Evolutionary conservation across 2,329 filamentous ascomycete species (phyloP), one percentile per base, ranked within the genome.

Genomic region (Cephalotrichum gorgonifer): DNA sequence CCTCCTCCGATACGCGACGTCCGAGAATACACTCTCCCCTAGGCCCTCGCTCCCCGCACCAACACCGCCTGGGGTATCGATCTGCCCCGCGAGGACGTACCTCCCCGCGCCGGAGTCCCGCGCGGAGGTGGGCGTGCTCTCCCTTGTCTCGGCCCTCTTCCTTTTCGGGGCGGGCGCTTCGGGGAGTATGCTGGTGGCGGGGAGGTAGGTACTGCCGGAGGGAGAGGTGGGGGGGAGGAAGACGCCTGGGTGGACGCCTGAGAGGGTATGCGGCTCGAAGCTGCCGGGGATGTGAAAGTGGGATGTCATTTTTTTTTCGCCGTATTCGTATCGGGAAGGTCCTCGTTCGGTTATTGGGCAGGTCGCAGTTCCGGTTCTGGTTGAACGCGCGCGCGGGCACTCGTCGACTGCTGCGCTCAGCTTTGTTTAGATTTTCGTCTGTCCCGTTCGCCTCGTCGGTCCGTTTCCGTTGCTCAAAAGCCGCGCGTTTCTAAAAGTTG

Each of bases 71-170:
- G 35, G 47, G 0, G 73, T 75, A 44, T 73, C 69, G 45, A 79
- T 72, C 57, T 77, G 73, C 17, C 76, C 76, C 6, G 74, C 75
- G 9, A 79, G 63, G 2, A 70, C 69, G 53, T 79, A 80, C 47
- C 62, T 47, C 50, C 53, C 44, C 50, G 53, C 46, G 47, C 50
- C 43, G 49, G 42, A 43, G 45, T 48, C 44, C 23, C 50, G 41
- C 15, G 30, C n/a, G n/a, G n/a, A n/a, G n/a, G n/a, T 27, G 3
- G 52, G 20, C 20, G 57, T 57, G 48, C 41, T 27, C 23, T 35
- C 23, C 41, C 43, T 20, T 44, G 46, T 17, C 23, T 50, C 50
- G 23, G 58, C 60, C 22, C 72, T 67, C 57, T 78, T 79, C 26
- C 75, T 67, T 58, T 76, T 76, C 6, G 65, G 45, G 25, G 54